Evolutionary conservation across 176 grass and related monocot species (phyloP).

Genomic region (Triticum timopheevii): DNA sequence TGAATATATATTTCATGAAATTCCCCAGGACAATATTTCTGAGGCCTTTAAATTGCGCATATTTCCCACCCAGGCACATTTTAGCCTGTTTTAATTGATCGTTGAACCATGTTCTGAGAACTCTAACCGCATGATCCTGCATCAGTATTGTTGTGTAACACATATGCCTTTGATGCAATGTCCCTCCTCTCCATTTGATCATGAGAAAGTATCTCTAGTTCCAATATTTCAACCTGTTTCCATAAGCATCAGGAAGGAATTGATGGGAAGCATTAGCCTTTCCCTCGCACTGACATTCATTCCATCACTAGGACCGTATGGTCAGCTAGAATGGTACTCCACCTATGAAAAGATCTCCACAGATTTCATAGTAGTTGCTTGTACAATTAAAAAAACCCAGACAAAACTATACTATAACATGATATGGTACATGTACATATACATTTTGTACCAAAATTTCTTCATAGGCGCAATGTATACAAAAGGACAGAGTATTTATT

Average conservation of each 20-base stretch:
- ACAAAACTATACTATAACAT: no score
- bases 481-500: no score
- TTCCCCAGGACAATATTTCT: neutral
- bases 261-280: neutral
- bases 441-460: no score
- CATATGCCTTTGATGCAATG: neutral
- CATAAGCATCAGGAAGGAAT: neutral
- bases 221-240: neutral
- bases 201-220: neutral
- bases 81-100: neutral
- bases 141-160: neutral
- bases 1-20: neutral
- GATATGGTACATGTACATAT: no score
- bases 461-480: no score
- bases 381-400: no score
- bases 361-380: no score
- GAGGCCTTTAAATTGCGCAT: neutral
- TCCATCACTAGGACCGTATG: neutral
- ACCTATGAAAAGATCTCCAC: no score
- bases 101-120: neutral
- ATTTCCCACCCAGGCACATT: neutral
- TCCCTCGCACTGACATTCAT: neutral
- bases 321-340: neutral
- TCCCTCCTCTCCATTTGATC: neutral
- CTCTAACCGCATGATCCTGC: neutral